These are phyloP conservation scores for Prorocentrum cordatum DNA, from an alignment of 169 alveolate species.

Conservation along the genomic window DNA sequence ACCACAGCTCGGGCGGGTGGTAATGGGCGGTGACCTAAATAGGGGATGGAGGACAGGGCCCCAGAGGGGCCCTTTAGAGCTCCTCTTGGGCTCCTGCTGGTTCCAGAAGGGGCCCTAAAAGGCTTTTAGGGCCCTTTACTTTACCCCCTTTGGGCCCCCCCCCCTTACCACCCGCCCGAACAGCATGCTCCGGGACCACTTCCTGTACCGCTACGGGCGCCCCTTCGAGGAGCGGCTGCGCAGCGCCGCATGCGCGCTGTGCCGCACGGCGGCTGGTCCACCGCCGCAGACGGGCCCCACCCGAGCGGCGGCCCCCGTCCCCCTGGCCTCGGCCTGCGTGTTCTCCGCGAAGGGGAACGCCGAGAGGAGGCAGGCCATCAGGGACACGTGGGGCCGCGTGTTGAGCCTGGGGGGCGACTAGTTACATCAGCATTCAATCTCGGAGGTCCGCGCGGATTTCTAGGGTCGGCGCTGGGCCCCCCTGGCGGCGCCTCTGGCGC, in stretches of 20 bases:
- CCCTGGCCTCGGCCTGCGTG: slow-evolving; percentile 20
- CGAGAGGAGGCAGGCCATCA: background rate
- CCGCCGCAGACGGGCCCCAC: background rate
- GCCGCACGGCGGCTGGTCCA: background rate
- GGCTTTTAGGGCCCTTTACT: too few relatives aligned
- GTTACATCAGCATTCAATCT: background rate
- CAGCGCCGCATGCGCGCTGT: background rate
- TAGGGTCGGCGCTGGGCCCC: background rate
- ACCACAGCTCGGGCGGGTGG: too few relatives aligned
- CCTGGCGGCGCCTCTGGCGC: background rate
- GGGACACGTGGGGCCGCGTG: slow-evolving; percentile 4
- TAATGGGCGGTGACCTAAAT: too few relatives aligned
- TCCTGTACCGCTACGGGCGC: background rate
- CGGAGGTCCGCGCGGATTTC: background rate
- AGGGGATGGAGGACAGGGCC: too few relatives aligned
- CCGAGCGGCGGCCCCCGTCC: background rate
- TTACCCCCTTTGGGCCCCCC: too few relatives aligned
- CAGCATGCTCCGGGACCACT: slow-evolving; percentile 17
- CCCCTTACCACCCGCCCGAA: too few relatives aligned
- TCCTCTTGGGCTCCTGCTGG: too few relatives aligned
- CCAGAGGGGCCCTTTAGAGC: too few relatives aligned
- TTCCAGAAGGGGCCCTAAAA: too few relatives aligned
- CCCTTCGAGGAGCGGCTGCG: background rate
- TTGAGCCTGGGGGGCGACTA: background rate
- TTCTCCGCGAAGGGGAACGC: slow-evolving; percentile 10